Base-by-base conservation (phyloP, 1,284 basidiomycete genomes). In the Acaromyces ingoldii region DNA sequence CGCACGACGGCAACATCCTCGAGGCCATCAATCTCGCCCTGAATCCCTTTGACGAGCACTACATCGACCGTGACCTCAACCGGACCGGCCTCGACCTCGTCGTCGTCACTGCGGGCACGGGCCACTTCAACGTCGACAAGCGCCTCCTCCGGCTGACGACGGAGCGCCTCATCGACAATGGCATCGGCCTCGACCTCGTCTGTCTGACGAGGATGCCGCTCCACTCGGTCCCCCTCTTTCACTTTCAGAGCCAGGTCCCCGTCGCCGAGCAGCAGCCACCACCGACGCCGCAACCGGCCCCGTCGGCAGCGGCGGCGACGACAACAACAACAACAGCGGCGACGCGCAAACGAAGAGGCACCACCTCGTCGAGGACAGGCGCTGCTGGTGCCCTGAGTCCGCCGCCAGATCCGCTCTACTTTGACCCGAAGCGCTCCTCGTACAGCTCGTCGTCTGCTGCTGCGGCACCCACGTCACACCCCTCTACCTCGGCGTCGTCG, bases 101-200 rank as follows among this genome's bases (percentile, higher is more conserved):
- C 36, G 77, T 98, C 46, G 84, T 98, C 58, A 93, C 91, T 0
- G 91, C 92, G 0, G 95, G 95, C 1, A 92, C 91, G 2, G 91
- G 91, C 1, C 90, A 91, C 75, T 98, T 91, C 74, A 84, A 87
- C 21, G 95, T 96, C 2, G 86, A 88, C 60, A 96, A 96, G 76
- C 83, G 85, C 57, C 82, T 97, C 1, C 80, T 99, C 6, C 84
- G 92, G 4, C 77, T 97, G 59, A 97, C 93, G 0, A 96, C 92
- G 0, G 91, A 90, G 47, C 83, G 95, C n/a, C 85, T 97, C 82
- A 82, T 95, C 34, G 91, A 95, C 69, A 91, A 93, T 75, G 95
- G 95, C 0, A 86, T 93, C 59, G 85, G 86, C 0, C 78, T 96
- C 5, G 90, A 97, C 69, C 82, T 97, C 21, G 85, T 99, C 44